Conservation (phyloP, 2,329 filamentous ascomycete species). For the Neonectria magnoliae region DNA sequence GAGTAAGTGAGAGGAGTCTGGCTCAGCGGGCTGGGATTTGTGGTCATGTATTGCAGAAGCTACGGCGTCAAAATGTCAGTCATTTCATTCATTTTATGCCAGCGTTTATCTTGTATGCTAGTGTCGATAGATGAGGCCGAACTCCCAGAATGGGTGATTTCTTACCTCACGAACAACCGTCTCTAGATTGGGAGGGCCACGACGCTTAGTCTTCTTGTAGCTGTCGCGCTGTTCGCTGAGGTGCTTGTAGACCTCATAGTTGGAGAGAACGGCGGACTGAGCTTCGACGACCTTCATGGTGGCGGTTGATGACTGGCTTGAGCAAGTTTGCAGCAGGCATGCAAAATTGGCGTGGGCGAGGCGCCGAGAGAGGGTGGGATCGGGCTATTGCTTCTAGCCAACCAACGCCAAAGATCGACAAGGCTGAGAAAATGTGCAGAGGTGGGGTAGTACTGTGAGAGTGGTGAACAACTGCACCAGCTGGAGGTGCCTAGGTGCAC, state of each 20-base stretch:
- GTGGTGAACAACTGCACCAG: neutral
- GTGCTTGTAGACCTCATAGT: conserved; percentile 78
- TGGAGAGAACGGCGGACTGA: conserved; percentile 75
- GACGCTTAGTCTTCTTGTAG: conserved; percentile 61
- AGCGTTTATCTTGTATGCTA: neutral
- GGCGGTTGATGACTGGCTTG: conserved; percentile 7
- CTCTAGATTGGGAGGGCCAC: conserved; percentile 67
- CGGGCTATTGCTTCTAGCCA: neutral
- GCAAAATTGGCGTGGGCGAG: conserved; percentile 6
- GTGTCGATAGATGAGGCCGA: neutral
- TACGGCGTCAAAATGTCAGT: conserved; percentile 43
- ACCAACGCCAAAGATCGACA: neutral
- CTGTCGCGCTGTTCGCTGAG: conserved; percentile 64
- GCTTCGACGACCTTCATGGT: conserved; percentile 77
- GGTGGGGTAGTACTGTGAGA: neutral
- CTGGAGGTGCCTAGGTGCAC: neutral
- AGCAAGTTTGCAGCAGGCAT: neutral
- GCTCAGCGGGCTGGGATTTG: conserved; percentile 64
- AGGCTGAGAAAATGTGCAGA: conserved; percentile 6
- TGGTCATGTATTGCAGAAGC: conserved; percentile 70
- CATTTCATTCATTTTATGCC: neutral
- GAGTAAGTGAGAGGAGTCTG: conserved; percentile 64
- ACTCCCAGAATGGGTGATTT: conserved; percentile 12
- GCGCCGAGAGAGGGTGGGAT: neutral
- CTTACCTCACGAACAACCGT: conserved; percentile 72